Base-by-base conservation (phyloP, 331 rosid genomes). In the Malus hybrid region DNA sequence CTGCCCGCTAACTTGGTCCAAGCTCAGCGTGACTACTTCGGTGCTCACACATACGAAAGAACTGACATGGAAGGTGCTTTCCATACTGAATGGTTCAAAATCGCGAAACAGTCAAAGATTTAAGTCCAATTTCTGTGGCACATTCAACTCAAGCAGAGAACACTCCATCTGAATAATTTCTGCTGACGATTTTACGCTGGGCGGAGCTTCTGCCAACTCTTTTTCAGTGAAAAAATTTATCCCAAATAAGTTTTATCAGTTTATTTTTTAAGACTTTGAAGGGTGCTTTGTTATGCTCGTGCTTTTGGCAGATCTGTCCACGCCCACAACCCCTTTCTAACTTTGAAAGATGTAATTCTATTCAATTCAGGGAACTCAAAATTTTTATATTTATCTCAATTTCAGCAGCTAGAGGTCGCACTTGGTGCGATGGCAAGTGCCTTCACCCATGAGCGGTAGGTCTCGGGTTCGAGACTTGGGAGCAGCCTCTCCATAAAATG, bases 41-140 rank as follows among this genome's bases (percentile, higher is more conserved):
- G 97, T 69, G 97, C 97, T 77, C 97, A 91, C 81, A 91, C 97
- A 46, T 91, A 91, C 67, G 92, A 91, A 85, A 84, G 97, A 86
- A 80, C 73, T 69, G 98, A 90, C 39, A 29, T 68, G 2, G 93
- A 88, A 55, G 96, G 98, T 20, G 83, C 94, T 32, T 93, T 85
- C 91, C 98, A 93, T 48, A 90, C 98, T 14, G 96, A 93, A 74
- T 93, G 98, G 98, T 93, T 90, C 94, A 90, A 89, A 90, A 86
- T 93, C 50, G 93, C 96, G 32, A 83, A 82, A 77, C 92, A 84
- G 81, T 87, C 84, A 12, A 86, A 75, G 84, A 67, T 67, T 56
- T 90, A 69, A 88, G 82, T 73, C 69, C 36, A 3, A 16, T 27
- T 81, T 46, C 64, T 65, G 65, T 56, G 50, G 5, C 48, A 63